A percentile compares a stretch with the other conserved stretches of the same genome.
phyloP scores from a whole-genome alignment of 768 basidiomycete species.

The Boletus eberwhitei region DNA sequence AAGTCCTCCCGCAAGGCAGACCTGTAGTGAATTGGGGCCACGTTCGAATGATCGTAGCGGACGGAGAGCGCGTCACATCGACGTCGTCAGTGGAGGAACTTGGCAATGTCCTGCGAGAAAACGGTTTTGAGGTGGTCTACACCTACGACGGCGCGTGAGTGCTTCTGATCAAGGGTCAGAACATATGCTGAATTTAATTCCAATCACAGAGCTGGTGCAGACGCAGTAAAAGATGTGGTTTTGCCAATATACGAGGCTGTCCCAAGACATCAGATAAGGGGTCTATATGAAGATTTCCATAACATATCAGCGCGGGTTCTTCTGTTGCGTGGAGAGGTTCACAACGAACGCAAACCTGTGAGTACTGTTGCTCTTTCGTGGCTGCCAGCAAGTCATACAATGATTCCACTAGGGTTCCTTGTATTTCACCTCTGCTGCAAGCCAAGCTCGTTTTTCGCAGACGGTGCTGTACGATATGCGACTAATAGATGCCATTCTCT shows the following conservation, averaged over 20 bases:
- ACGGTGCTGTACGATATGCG: conserved; percentile 33
- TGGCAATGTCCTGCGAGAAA: conserved; percentile 32
- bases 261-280: conserved; percentile 33
- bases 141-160: conserved; percentile 42
- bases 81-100: conserved; percentile 28
- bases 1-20: conserved; percentile 4
- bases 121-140: conserved; percentile 41
- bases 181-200: neutral
- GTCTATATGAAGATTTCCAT: conserved; percentile 39
- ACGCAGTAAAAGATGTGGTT: conserved; percentile 38
- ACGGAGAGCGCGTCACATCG: conserved; percentile 19
- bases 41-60: conserved; percentile 20
- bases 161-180: neutral
- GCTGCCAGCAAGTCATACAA: neutral
- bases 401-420: conserved; percentile 27
- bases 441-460: conserved; percentile 25
- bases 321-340: conserved; percentile 39
- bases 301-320: conserved; percentile 35
- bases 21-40: conserved; percentile 25
- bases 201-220: conserved; percentile 34
- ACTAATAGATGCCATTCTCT: conserved; percentile 22
- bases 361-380: neutral
- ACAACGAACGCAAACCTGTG: conserved; percentile 38
- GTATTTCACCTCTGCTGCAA: conserved; percentile 32
- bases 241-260: conserved; percentile 34